Evolutionary conservation across 768 basidiomycete genomes (phyloP).

Genomic region (Pisolithus microcarpus): DNA sequence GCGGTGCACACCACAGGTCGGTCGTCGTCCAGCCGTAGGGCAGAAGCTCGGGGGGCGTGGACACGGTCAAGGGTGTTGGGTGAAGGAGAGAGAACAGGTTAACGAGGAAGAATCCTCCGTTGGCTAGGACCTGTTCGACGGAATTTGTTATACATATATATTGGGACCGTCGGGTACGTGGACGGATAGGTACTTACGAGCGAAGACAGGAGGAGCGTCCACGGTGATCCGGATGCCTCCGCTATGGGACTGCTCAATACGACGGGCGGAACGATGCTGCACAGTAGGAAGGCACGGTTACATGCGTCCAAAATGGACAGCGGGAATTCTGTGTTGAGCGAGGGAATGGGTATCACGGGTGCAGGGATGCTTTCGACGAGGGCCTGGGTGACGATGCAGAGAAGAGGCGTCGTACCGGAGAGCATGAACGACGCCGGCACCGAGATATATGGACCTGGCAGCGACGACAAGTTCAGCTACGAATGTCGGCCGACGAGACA

Average conservation of each 20-base stretch:
- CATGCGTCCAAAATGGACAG: constrained; percentile 71
- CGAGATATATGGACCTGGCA: constrained; percentile 54
- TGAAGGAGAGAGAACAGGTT: constrained; percentile 71
- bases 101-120: constrained; percentile 74
- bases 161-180: background rate
- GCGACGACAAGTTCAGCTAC: constrained; percentile 1
- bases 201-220: constrained; percentile 69
- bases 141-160: no score
- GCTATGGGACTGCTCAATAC: constrained; percentile 48
- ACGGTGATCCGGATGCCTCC: constrained; percentile 57
- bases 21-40: constrained; percentile 81
- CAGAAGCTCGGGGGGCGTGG: constrained; percentile 73
- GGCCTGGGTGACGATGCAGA: constrained; percentile 58
- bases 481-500: background rate
- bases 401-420: constrained; percentile 55
- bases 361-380: constrained; percentile 54
- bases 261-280: constrained; percentile 66
- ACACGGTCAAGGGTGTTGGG: constrained; percentile 58
- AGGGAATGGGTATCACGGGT: constrained; percentile 37
- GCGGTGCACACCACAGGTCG: constrained; percentile 81
- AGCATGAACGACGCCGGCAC: constrained; percentile 72
- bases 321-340: constrained; percentile 58
- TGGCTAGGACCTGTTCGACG: constrained; percentile 51
- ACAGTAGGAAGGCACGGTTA: constrained; percentile 71
- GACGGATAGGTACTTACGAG: constrained; percentile 39